Evolutionary conservation across 1,139 yeast genomes (phyloP).

Genomic region (Blastobotrys aristatus): DNA sequence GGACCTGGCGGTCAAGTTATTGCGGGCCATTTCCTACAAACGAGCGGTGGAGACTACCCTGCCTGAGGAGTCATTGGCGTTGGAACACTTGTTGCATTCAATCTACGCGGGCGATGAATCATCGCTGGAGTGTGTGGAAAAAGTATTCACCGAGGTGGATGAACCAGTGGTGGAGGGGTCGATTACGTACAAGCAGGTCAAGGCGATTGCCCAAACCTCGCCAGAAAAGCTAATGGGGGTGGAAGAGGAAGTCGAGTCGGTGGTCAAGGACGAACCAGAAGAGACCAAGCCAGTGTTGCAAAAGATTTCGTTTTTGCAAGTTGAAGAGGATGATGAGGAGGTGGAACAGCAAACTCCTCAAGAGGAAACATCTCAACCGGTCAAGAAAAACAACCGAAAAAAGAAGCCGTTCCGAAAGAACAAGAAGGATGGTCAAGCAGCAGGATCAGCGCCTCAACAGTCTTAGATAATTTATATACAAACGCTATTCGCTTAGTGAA

Average conservation of each 20-base stretch:
- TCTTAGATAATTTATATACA: background rate
- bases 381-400: background rate
- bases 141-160: slow-evolving; percentile 27
- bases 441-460: slow-evolving; percentile 4
- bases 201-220: slow-evolving; percentile 23
- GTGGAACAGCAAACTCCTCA: slow-evolving; percentile 6
- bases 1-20: slow-evolving; percentile 29
- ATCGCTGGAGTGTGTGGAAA: slow-evolving; percentile 32
- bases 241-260: slow-evolving; percentile 12
- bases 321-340: slow-evolving; percentile 20
- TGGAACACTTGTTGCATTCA: slow-evolving; percentile 31
- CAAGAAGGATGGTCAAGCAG: slow-evolving; percentile 3
- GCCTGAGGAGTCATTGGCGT: slow-evolving; percentile 28
- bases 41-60: slow-evolving; percentile 27
- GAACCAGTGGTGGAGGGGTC: slow-evolving; percentile 27
- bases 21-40: slow-evolving; percentile 35
- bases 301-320: slow-evolving; percentile 25
- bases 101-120: slow-evolving; percentile 35
- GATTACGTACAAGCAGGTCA: slow-evolving; percentile 25
- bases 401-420: slow-evolving; percentile 2
- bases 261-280: slow-evolving; percentile 6
- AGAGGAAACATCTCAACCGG: background rate
- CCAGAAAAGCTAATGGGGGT: slow-evolving; percentile 23
- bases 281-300: slow-evolving; percentile 7
- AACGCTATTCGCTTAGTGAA: background rate